These are phyloP conservation scores for Pseudogymnoascus sp. DNA, from an alignment of 2,329 filamentous ascomycete genomes.

Conservation along the genomic window DNA sequence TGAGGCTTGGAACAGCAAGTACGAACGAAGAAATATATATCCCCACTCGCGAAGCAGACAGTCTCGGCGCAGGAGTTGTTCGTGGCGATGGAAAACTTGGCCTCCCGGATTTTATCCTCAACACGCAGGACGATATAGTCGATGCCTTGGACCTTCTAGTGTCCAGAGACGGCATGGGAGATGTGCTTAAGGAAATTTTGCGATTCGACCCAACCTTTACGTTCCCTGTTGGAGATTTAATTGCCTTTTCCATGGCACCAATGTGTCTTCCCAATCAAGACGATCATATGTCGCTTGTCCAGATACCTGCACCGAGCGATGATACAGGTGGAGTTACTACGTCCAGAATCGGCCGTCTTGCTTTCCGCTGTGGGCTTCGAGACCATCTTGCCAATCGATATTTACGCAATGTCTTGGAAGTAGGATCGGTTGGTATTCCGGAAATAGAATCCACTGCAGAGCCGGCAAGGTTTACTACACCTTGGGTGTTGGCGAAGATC, in stretches of 20 bases:
- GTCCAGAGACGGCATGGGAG: slow-evolving; percentile 12
- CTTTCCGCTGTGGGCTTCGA: slow-evolving; percentile 15
- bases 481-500: not conserved
- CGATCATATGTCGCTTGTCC: slow-evolving; percentile 13
- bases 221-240: slow-evolving; percentile 17
- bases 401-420: not conserved
- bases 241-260: slow-evolving; percentile 15
- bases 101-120: slow-evolving; percentile 15
- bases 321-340: slow-evolving; percentile 19
- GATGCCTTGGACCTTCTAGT: slow-evolving; percentile 14
- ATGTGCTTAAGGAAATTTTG: slow-evolving; percentile 11
- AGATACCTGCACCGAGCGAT: slow-evolving; percentile 21
- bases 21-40: slow-evolving; percentile 20
- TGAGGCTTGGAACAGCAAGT: not conserved
- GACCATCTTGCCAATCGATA: slow-evolving; percentile 10
- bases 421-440: not conserved
- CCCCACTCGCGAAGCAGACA: slow-evolving; percentile 14
- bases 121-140: slow-evolving; percentile 17
- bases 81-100: slow-evolving; percentile 12
- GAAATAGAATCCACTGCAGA: not conserved
- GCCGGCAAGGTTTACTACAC: not conserved
- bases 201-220: slow-evolving; percentile 14
- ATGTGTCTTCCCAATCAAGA: slow-evolving; percentile 8
- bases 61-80: slow-evolving; percentile 17
- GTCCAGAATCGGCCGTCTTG: slow-evolving; percentile 14